Base-by-base conservation (phyloP, 345 rosid species). In the Citrus mangshanensis region DNA sequence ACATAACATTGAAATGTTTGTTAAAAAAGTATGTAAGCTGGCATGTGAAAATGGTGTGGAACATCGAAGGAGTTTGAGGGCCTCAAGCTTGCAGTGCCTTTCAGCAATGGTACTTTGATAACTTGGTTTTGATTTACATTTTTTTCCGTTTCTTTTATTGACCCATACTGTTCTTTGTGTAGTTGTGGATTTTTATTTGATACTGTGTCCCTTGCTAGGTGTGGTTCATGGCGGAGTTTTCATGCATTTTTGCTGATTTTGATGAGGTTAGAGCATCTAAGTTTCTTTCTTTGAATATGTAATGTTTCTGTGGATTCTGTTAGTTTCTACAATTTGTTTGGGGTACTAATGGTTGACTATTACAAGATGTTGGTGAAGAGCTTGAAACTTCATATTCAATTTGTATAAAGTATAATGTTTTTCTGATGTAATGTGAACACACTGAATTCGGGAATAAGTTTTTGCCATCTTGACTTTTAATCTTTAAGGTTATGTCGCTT, bases 161-260 rank as follows among this genome's bases (percentile, higher is more conserved):
- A 7, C 64, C 27, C 4, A 51, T 76, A 22, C 19, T 38, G 42
- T 70, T 24, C 35, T 65, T 46, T 25, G 27, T 14, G 54, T 68
- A 63, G 4, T 63, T 79, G 71, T 72, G 73, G 38, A 18, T 32
- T 38, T 65, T 70, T 30, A 51, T 68, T 37, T 78, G 37, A 42
- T 77, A 25, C 7, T 58, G 70, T 82, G 27, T 54, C n/a, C 55
- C 61, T 87, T 82, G 60, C 60, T 86, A 96, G 99, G 91, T 96
- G 68, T 93, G 99, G 99, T 94, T 85, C 90, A 94, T 94, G 95
- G 87, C 90, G 14, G 86, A 91, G 81, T 94, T 89, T 83, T 93
- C 94, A 0, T 90, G 85, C 75, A 81, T 91, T 40, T 94, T 96
- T 86, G 85, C 84, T 77, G 88, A 93, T 82, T 81, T 96, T 84